Base-by-base conservation (phyloP, 2,329 filamentous ascomycete species). In the Bisporella sp. region DNA sequence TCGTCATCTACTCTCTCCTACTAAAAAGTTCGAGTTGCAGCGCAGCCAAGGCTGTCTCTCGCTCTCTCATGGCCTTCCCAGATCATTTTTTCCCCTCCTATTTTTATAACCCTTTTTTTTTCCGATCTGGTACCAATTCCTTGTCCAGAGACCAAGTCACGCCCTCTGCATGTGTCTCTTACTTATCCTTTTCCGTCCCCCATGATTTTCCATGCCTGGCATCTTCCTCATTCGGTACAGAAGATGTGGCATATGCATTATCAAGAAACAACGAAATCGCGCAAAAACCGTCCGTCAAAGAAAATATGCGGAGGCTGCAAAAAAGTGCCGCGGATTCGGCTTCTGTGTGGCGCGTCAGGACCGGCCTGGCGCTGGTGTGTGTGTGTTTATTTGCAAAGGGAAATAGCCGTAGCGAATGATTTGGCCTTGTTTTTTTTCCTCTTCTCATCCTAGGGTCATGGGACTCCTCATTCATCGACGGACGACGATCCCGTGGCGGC, bases 401-500 rank as follows among this genome's bases (percentile, higher is more conserved):
- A 58, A 60, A 55, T 55, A 50, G 61, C 57, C 54, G 54, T 53
- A 60, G 59, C 41, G 60, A 59, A 58, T 60, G 60, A 50, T 54
- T 49, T 55, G 46, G 39, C 45, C 55, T 47, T 46, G 41, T 49
- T 48, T 57, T 49, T 54, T 51, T 55, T 39, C 49, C 54, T 49
- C 48, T 53, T 49, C 49, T 44, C 49, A 29, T 54, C 44, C 46
- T 54, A 45, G 52, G 31, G 41, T 32, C 37, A 32, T 37, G 33
- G 28, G n/a, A 35, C 45, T 42, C 31, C 42, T 46, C 46, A 41
- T 48, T 62, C 58, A 66, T 61, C 63, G 54, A 52, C 63, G 51
- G 59, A 84, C 76, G 61, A 85, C 72, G 60, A 84, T 78, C 66
- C 81, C 82, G 67, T 85, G 73, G 68, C 82, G 79, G 70, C 82